Evolutionary conservation across 2,329 filamentous ascomycete species (phyloP), one percentile per base, ranked within the genome.

Genomic region (Furcasterigmium furcatum): DNA sequence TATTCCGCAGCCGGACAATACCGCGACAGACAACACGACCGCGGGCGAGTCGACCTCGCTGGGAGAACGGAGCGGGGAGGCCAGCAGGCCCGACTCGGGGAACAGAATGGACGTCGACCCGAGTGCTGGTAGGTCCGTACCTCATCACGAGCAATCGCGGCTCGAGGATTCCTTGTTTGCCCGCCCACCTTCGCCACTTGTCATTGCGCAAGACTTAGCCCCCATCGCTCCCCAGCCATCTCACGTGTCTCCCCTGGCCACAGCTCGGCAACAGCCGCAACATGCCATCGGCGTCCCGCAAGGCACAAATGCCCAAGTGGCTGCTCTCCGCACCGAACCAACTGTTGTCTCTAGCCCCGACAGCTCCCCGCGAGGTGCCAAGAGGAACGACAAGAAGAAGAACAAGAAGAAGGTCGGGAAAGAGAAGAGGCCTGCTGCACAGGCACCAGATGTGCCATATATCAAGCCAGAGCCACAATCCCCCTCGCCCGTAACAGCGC

Each of bases 171-270:
- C 46, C 27, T 19, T 47, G 20, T 38, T 46, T 29, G 29, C 44
- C 51, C 64, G 60, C 55, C 71, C 63, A 53, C 67, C 79, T 43
- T 77, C 85, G 50, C 82, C 83, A 43, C 70, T 91, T 47, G 74
- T 91, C 55, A 82, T 83, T 58, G 84, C 83, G 55, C 85, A 91
- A 60, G 84, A 91, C 56, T 79, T 84, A 42, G 84, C 83, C 29
- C 86, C 85, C 35, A 69, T 85, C 58, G 88, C 88, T 43, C 87
- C 88, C 21, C 87, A 88, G 58, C 87, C 88, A 44, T 82, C 84
- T 41, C 85, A 88, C 58, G 82, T 81, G 52, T 75, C 86, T 62
- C 71, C 77, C 52, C 60, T 85, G 67, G 70, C 77, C 55, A 65
- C 70, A 59, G 64, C 71, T 43, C 65, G 66, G 27, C 61, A 61